Base-by-base conservation (phyloP, 2,329 filamentous ascomycete genomes). In the Zymoseptoria crescenta region DNA sequence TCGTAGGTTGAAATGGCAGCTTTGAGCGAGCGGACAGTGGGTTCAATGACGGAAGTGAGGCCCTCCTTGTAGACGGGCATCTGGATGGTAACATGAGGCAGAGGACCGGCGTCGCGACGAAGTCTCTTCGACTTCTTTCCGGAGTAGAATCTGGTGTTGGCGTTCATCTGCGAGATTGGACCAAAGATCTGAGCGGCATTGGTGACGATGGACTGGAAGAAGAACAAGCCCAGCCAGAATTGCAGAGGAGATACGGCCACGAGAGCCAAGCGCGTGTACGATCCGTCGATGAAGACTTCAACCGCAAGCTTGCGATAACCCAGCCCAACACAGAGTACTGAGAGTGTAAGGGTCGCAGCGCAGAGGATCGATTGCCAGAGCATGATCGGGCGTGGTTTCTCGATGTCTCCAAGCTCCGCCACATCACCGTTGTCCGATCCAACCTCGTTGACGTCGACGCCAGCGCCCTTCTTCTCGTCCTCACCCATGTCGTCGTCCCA, bases 151-250 rank as follows among this genome's bases (percentile, higher is more conserved):
- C 76, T 78, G 49, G 74, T 75, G 67, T 80, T 80, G 49, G 69
- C 59, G 35, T 71, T 70, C 68, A 77, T 73, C 60, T 79, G 76
- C 10, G 70, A 70, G 59, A 78, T 74, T 0, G 77, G 77, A 8
- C 77, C 76, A 45, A 78, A 68, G 41, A 77, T 62, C 57, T 79
- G 77, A 16, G 72, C 72, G 9, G 75, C 27, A 61, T 75, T 74
- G 29, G 72, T 72, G 52, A 75, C 69, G 7, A 78, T 60, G 30
- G 76, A 73, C 64, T 79, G 76, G 72, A 77, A 79, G 72, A 80
- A 79, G 71, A 80, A 80, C 66, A 84, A 68, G 57, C 76, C 78
- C 56, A 87, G 77, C 77, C 86, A 87, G 24, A 83, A 73, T 67
- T 86, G 81, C 19, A 83, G 70, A 0, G 84, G 77, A 5, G 80